These are phyloP conservation scores for Klebsormidium nitens DNA, from an alignment of 139 green algal genomes.

Conservation along the genomic window DNA sequence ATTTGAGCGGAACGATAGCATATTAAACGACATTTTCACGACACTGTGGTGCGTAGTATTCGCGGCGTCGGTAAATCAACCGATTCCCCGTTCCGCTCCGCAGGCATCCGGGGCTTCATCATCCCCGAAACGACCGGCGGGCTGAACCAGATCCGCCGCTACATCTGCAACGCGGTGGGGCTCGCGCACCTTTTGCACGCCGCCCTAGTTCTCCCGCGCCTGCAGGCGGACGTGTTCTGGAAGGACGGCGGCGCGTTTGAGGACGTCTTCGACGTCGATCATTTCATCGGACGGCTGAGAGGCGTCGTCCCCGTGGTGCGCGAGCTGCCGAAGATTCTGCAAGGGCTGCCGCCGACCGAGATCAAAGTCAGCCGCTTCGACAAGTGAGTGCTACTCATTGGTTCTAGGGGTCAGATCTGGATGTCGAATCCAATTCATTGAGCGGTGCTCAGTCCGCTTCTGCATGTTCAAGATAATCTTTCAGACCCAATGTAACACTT, in stretches of 20 bases:
- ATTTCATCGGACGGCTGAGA: slow-evolving; percentile 16
- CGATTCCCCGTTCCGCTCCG: too few species aligned
- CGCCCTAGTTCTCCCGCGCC: slow-evolving; percentile 11
- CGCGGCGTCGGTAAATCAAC: too few species aligned
- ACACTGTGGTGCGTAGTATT: too few species aligned
- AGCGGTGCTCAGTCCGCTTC: too few species aligned
- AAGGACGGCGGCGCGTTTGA: slow-evolving; percentile 26
- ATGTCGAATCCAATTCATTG: not conserved
- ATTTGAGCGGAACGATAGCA: too few species aligned
- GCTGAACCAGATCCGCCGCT: slow-evolving; percentile 25
- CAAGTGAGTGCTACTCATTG: slow-evolving; percentile 3
- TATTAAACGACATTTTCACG: too few species aligned
- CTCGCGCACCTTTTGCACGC: slow-evolving; percentile 19
- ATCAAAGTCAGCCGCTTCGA: not conserved
- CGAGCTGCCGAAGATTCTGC: slow-evolving; percentile 7
- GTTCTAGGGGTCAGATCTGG: too few species aligned
- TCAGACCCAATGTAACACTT: too few species aligned
- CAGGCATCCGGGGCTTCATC: too few species aligned
- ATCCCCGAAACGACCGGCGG: too few species aligned
- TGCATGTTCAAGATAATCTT: too few species aligned
- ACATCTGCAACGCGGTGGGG: slow-evolving; percentile 22
- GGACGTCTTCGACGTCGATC: slow-evolving; percentile 29
- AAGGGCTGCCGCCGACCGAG: not conserved
- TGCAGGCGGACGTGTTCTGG: slow-evolving; percentile 29
- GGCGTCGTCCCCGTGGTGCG: slow-evolving; percentile 23